These are phyloP conservation scores for Hypoxylon sp. DNA, from an alignment of 2,329 filamentous ascomycete species.

Conservation along the genomic window DNA sequence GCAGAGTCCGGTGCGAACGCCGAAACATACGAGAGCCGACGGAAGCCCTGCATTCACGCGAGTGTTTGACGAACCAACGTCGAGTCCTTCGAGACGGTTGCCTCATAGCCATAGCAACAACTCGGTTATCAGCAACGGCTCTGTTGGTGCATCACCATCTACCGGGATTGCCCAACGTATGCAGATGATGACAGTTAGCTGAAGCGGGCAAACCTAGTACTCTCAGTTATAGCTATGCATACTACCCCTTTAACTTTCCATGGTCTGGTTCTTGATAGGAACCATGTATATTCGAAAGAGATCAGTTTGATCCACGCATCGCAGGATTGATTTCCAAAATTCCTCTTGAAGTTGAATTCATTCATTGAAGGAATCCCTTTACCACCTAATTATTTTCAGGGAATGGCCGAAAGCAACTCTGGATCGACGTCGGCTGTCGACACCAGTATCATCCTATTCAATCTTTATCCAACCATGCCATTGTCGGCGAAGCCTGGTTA, in stretches of 20 bases:
- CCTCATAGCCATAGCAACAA: constrained; percentile 63
- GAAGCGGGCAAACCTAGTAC: too few species aligned
- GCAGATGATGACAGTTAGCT: constrained; percentile 72
- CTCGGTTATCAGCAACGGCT: constrained; percentile 58
- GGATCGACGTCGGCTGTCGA: constrained; percentile 19
- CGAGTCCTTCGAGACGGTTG: constrained; percentile 61
- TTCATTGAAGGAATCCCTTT: constrained; percentile 28
- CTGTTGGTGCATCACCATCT: constrained; percentile 62
- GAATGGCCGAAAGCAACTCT: constrained; percentile 9
- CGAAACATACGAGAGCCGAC: constrained; percentile 58
- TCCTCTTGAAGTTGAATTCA: constrained; percentile 23
- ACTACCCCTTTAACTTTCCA: constrained; percentile 5
- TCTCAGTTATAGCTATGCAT: too few species aligned
- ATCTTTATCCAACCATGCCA: constrained; percentile 15
- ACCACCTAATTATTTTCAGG: constrained; percentile 39
- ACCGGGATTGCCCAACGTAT: constrained; percentile 62
- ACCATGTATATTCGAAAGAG: constrained; percentile 46
- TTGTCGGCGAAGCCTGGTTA: constrained; percentile 36
- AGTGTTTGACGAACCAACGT: constrained; percentile 69
- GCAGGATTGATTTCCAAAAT: constrained; percentile 45
- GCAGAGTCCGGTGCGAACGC: constrained; percentile 63
- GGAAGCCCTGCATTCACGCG: constrained; percentile 73
- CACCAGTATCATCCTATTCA: constrained; percentile 14
- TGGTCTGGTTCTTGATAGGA: constrained; percentile 18
- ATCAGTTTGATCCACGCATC: constrained; percentile 52